Conservation (phyloP, 495 filamentous ascomycete species). For the Aspergillus nanangensis region DNA sequence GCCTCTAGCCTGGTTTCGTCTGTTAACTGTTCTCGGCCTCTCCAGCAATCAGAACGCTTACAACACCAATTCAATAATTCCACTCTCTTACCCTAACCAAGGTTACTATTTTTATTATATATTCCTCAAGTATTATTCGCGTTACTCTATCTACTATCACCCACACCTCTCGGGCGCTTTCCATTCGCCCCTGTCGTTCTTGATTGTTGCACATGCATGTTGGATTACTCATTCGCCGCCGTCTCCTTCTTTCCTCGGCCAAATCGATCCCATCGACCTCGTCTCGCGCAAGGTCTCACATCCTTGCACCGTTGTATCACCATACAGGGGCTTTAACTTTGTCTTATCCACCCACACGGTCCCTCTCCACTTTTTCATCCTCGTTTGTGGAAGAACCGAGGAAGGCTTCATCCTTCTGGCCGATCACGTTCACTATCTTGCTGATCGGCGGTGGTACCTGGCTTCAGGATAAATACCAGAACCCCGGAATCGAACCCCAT, state of each 20-base stretch:
- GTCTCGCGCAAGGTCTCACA: slow-evolving; percentile 19
- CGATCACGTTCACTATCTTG: slow-evolving; percentile 30
- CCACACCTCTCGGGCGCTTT: too few species aligned
- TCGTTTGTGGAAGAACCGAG: slow-evolving; percentile 24
- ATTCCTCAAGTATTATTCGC: too few species aligned
- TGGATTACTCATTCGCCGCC: slow-evolving; percentile 25
- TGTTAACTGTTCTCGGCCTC: background rate
- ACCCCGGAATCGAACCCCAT: slow-evolving; percentile 7
- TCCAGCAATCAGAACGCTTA: background rate
- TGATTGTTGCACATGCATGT: slow-evolving; percentile 34
- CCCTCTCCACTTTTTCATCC: slow-evolving; percentile 24
- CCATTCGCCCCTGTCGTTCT: slow-evolving; percentile 5
- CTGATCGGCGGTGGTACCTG: slow-evolving; percentile 31
- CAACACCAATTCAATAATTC: background rate
- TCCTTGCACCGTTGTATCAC: slow-evolving; percentile 11
- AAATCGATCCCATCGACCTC: slow-evolving; percentile 18
- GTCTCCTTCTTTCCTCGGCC: slow-evolving; percentile 31
- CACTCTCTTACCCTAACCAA: background rate
- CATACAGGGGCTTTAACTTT: slow-evolving; percentile 12
- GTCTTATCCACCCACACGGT: slow-evolving; percentile 18
- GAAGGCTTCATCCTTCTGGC: slow-evolving; percentile 37
- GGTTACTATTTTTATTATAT: slow-evolving; percentile 2
- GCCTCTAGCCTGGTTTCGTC: slow-evolving; percentile 3
- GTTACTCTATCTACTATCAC: too few species aligned
- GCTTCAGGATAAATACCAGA: slow-evolving; percentile 30